Evolutionary conservation across 768 basidiomycete species (phyloP).

Genomic region (Macrolepiota fuliginosa): DNA sequence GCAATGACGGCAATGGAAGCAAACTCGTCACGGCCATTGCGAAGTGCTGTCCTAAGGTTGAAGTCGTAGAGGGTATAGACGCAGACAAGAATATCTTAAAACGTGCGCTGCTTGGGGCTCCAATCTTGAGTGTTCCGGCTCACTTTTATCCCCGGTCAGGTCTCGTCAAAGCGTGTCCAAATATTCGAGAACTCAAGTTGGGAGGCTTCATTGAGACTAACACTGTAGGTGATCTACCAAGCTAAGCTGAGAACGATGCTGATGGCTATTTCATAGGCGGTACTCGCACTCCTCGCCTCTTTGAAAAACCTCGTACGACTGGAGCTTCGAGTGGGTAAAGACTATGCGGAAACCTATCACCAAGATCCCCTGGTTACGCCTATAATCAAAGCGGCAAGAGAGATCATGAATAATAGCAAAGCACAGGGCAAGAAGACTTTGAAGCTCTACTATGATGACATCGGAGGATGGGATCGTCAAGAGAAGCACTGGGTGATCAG

Average conservation of each 20-base stretch:
- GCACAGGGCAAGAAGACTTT: background rate
- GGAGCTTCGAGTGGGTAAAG: background rate
- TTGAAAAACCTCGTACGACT: background rate
- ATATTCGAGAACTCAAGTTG: constrained; percentile 1
- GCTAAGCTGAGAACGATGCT: background rate
- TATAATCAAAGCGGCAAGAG: background rate
- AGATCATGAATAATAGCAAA: background rate
- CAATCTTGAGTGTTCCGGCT: background rate
- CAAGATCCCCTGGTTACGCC: background rate
- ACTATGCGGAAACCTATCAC: background rate
- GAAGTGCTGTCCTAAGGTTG: constrained; percentile 21
- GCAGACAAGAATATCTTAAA: constrained; percentile 18
- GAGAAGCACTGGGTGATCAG: background rate
- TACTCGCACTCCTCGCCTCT: background rate
- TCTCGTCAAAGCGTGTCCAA: background rate
- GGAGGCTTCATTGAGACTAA: background rate
- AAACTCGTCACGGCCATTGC: constrained; percentile 24
- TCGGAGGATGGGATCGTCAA: background rate
- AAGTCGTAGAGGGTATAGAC: constrained; percentile 23
- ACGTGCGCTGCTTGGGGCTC: constrained; percentile 13
- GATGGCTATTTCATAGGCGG: background rate
- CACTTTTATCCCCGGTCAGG: background rate
- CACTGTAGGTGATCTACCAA: background rate
- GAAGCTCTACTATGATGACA: background rate
- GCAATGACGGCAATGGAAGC: constrained; percentile 20